A percentile compares a stretch with the other conserved stretches of the same genome.
phyloP scores from a whole-genome alignment of 2,329 filamentous ascomycete species.

The Lachnellula occidentalis region DNA sequence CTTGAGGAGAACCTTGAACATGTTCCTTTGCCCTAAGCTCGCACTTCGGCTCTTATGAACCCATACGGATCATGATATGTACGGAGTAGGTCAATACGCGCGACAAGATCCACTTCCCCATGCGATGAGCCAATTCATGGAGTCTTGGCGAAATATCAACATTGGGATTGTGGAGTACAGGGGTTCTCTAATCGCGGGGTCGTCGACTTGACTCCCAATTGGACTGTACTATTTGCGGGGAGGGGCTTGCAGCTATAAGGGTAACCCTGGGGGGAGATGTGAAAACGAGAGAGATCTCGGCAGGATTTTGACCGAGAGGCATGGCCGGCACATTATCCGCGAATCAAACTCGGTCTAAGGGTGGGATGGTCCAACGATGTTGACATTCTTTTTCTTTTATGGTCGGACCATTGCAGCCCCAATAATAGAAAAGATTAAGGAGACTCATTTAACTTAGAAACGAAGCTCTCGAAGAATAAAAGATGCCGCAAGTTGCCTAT shows the following conservation, averaged over 20 bases:
- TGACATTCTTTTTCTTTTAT: background rate
- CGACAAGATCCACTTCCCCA: background rate
- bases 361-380: slow-evolving; percentile 5
- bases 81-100: background rate
- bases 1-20: no score
- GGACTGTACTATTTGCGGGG: background rate
- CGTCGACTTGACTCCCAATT: background rate
- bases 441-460: no score
- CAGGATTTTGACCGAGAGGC: background rate
- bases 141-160: background rate
- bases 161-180: background rate
- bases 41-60: no score
- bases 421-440: background rate
- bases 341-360: background rate
- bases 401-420: background rate
- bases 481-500: slow-evolving; percentile 4
- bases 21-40: no score
- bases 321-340: background rate
- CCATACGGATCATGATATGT: no score
- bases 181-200: background rate
- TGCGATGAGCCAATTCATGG: background rate
- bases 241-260: background rate
- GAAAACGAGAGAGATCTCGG: background rate
- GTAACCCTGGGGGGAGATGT: background rate
- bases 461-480: background rate